Base-by-base conservation (phyloP, 257 asterid genomes). In the Nicotiana paniculata region DNA sequence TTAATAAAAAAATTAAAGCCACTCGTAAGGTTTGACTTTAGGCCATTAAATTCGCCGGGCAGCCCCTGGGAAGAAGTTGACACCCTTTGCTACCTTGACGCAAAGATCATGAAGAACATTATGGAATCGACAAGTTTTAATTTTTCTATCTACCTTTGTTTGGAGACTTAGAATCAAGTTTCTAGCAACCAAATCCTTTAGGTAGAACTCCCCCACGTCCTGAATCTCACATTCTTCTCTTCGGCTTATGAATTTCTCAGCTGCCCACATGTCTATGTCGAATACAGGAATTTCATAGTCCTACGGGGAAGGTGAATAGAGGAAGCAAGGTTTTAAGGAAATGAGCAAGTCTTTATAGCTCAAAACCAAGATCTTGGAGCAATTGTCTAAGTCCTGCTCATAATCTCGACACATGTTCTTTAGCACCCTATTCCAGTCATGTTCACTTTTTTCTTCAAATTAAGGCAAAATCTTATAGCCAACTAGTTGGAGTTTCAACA, bases 311-410 rank as follows among this genome's bases (percentile, higher is more conserved):
- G 77, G 65, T 46, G 74, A 77, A 30, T 57, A 81, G 28, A 85
- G 83, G 69, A 77, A 85, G n/a, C 87, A 85, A 12, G 43, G 70
- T 5, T 13, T 28, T 28, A 64, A 28, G 10, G 70, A 6, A 7
- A 35, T 37, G 26, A 81, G 85, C 64, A 84, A 84, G 35, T 81
- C 72, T 57, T 51, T 53, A 61, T 84, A 84, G 61, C 85, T 84
- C 43, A 53, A 57, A 28, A 76, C 83, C 46, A 81, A 35, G 35
- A 81, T 35, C 66, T 59, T 62, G 2, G 67, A 81, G 33, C 82
- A 85, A 30, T 77, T 77, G 26, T 77, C 75, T 21, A 62, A 62
- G 7, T 62, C 35, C 24, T 62, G 67, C 67, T 54, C 66, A 55
- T 32, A 48, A 54, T 76, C 75, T 28, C 57, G 80, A 12, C 54